Conservation (phyloP, 2,329 filamentous ascomycete species). For the Dothiorella sarmentorum region DNA sequence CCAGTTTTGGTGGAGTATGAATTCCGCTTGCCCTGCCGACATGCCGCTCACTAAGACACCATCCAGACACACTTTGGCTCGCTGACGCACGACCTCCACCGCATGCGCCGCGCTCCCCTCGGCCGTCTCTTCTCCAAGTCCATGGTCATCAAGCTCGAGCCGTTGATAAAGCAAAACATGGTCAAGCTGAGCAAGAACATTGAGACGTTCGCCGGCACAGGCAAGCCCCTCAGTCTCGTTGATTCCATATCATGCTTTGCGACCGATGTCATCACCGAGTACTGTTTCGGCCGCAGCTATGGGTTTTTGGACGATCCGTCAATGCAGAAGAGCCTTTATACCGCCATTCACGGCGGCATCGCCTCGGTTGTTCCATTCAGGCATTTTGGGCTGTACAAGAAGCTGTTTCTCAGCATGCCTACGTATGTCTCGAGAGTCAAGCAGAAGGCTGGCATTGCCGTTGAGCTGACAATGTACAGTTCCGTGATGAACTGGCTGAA, state of each 20-base stretch:
- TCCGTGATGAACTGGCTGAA: constrained; percentile 5
- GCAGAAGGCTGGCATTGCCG: not conserved
- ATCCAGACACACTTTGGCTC: constrained; percentile 11
- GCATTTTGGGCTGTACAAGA: constrained; percentile 1
- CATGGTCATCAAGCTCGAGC: constrained; percentile 19
- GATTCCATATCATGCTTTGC: constrained; percentile 20
- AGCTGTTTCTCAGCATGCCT: not conserved
- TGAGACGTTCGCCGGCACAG: constrained; percentile 16
- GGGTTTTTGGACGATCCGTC: constrained; percentile 21
- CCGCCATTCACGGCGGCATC: constrained; percentile 17
- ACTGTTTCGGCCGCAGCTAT: constrained; percentile 23
- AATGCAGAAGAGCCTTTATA: constrained; percentile 22
- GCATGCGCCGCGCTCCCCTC: constrained; percentile 20
- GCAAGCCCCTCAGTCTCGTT: constrained; percentile 17
- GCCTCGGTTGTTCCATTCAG: not conserved
- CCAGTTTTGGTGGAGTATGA: not conserved
- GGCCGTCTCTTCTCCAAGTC: constrained; percentile 18
- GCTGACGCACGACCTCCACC: constrained; percentile 23
- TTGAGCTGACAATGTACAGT: not conserved
- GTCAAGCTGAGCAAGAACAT: constrained; percentile 18
- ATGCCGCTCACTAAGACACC: not conserved
- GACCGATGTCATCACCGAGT: constrained; percentile 25
- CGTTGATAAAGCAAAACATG: constrained; percentile 18
- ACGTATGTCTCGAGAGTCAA: not conserved
- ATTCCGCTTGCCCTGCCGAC: too few relatives aligned